Percentiles rank a stretch among this genome's conserved stretches.
Conservation (phyloP, 2,329 filamentous ascomycete genomes). For the Aspergillus felis region DNA sequence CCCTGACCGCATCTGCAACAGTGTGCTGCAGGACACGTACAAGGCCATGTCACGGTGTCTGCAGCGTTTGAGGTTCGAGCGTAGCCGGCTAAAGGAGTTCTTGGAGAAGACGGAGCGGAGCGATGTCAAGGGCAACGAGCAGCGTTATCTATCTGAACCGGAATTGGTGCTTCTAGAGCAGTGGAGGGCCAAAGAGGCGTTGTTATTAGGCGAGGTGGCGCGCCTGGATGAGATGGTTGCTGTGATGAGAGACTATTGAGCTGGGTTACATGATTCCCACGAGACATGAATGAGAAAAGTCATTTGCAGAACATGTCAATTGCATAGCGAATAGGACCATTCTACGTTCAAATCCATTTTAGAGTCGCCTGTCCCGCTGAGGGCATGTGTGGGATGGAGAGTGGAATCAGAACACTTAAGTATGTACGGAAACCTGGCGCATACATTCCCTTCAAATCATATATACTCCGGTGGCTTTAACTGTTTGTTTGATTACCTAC, state of each 20-base stretch:
- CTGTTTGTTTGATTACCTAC: background rate
- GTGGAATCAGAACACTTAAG: no score
- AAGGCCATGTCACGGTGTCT: conserved; percentile 84
- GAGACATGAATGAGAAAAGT: conserved; percentile 1
- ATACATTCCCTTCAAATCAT: background rate
- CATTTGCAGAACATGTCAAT: background rate
- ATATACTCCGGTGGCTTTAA: background rate
- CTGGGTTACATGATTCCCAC: background rate
- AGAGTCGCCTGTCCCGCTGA: background rate
- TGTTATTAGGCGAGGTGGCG: conserved; percentile 72
- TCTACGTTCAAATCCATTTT: background rate
- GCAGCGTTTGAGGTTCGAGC: conserved; percentile 74
- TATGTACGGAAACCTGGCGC: background rate
- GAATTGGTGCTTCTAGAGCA: conserved; percentile 67
- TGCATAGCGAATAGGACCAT: background rate
- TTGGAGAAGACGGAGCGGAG: conserved; percentile 78
- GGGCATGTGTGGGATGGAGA: no score
- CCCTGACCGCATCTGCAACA: conserved; percentile 63
- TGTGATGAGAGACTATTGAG: conserved; percentile 72
- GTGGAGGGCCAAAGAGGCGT: conserved; percentile 61
- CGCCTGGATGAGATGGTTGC: conserved; percentile 82
- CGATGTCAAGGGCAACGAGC: conserved; percentile 80
- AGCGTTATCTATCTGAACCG: conserved; percentile 70
- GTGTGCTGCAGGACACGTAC: conserved; percentile 76
- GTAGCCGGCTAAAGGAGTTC: conserved; percentile 65